Base-by-base conservation (phyloP, 768 basidiomycete species). In the Podaxis sp. region DNA sequence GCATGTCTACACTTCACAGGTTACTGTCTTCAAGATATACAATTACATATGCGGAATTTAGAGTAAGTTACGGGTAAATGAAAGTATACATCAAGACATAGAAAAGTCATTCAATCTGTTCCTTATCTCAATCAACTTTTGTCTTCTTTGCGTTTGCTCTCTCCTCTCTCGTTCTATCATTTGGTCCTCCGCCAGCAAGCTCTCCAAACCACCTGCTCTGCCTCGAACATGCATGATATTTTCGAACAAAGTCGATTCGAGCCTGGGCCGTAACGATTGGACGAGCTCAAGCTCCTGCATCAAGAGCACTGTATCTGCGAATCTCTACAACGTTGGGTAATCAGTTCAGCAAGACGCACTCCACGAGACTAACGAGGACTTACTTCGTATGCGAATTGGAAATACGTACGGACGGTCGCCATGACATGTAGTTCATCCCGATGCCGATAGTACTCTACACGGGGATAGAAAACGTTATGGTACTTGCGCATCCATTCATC, bases 371-470 rank as follows among this genome's bases (percentile, higher is more conserved):
- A 16, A 28, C 28, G 28, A n/a, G 48, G 2, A 58, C 70, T 18
- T 60, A 82, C 84, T 75, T 82, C 81, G 71, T 75, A 79, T 5
- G 84, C 77, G 0, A 86, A 75, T 40, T 82, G 77, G 66, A 81
- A 85, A 62, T 83, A 87, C 4, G 82, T 84, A 0, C 78, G 76
- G 0, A 85, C 80, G 16, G 79, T 78, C 0, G 84, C 80, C 79
- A 84, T 83, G 5, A 86, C 76, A 1, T 66, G 61, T 13, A 86
- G 58, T 53, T 83, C 86, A 13, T 79, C 76, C 40, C 74, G 71
- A 61, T 70, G 9, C 16, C 38, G 48, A 21, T 54, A 21, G 13
- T 25, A 50, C 50, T 32, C 37, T 40, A n/a, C 42, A 11, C 13
- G 21, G 2, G 37, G 53, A 40, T 13, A 50, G 46, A 57, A 59